These are phyloP conservation scores for Cucumis cinereus DNA, from an alignment of 306 rosid species.

Conservation along the genomic window DNA sequence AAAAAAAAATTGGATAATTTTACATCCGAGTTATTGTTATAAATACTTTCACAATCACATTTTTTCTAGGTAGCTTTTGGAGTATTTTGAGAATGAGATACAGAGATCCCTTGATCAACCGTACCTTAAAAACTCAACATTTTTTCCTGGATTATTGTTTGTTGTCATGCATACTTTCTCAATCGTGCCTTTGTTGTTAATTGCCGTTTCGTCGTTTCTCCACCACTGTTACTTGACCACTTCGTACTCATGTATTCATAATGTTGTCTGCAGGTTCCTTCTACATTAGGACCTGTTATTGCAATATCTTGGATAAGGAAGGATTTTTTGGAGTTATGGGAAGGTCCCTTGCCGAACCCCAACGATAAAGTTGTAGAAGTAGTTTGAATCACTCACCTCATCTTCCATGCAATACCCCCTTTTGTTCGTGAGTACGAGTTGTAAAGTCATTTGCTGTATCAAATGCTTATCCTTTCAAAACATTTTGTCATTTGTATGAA, in stretches of 20 bases:
- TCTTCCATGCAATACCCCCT: not conserved
- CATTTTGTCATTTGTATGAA: not conserved
- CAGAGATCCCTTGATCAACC: not conserved
- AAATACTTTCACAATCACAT: too few species aligned
- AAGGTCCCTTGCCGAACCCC: conserved; percentile 44
- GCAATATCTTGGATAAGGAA: conserved; percentile 61
- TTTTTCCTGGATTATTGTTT: not conserved
- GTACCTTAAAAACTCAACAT: too few species aligned
- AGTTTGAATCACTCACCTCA: not conserved
- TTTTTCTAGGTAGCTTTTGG: not conserved
- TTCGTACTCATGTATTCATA: not conserved
- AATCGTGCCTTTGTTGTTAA: too few species aligned
- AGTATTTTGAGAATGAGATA: not conserved
- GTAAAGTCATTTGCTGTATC: conserved; percentile 40
- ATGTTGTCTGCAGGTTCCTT: conserved; percentile 65
- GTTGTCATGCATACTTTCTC: not conserved
- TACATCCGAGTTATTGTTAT: too few species aligned
- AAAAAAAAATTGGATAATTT: too few species aligned
- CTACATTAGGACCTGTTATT: conserved; percentile 80
- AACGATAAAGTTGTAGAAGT: conserved; percentile 63
- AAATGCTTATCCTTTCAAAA: conserved; percentile 15
- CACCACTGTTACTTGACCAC: not conserved
- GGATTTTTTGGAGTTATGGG: conserved; percentile 85
- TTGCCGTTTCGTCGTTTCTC: too few species aligned
- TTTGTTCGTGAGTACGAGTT: conserved; percentile 15